Percentiles rank a stretch among this genome's conserved stretches.
These are phyloP conservation scores for Rhizophagus sp. DNA, from an alignment of 192 early-diverging fungal species.

Conservation along the genomic window DNA sequence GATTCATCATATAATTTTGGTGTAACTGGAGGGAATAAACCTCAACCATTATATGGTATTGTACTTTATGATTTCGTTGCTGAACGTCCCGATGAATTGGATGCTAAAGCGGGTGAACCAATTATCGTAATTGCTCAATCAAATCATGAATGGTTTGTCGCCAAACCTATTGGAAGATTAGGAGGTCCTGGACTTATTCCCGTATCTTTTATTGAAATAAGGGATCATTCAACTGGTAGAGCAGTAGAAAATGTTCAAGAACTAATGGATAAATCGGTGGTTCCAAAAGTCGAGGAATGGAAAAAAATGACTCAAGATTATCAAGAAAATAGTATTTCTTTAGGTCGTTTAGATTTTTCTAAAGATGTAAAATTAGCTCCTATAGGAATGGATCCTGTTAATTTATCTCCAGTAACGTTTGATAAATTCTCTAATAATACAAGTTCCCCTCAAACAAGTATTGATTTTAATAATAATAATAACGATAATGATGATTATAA, in stretches of 20 bases:
- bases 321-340: slow-evolving; percentile 49
- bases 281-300: slow-evolving; percentile 67
- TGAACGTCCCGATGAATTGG: slow-evolving; percentile 70
- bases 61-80: slow-evolving; percentile 77
- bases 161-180: slow-evolving; percentile 63
- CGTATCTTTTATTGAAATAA: slow-evolving; percentile 73
- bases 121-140: slow-evolving; percentile 79
- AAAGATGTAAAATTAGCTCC: slow-evolving; percentile 15
- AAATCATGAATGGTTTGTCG: slow-evolving; percentile 79
- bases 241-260: slow-evolving; percentile 65
- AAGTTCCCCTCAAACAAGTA: too few relatives aligned
- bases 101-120: slow-evolving; percentile 68
- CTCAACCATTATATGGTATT: slow-evolving; percentile 62
- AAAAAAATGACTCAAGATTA: slow-evolving; percentile 64
- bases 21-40: slow-evolving; percentile 36
- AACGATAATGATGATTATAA: background rate
- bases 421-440: background rate
- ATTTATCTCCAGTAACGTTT: background rate
- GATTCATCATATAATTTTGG: slow-evolving; percentile 38
- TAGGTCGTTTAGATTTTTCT: slow-evolving; percentile 47
- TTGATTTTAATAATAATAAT: too few relatives aligned
- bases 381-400: background rate
- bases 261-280: slow-evolving; percentile 61
- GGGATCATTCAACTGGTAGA: slow-evolving; percentile 65
- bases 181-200: slow-evolving; percentile 75